phyloP scores from a whole-genome alignment of 2,329 filamentous ascomycete genomes.

The Ophiostoma fasciatum region DNA sequence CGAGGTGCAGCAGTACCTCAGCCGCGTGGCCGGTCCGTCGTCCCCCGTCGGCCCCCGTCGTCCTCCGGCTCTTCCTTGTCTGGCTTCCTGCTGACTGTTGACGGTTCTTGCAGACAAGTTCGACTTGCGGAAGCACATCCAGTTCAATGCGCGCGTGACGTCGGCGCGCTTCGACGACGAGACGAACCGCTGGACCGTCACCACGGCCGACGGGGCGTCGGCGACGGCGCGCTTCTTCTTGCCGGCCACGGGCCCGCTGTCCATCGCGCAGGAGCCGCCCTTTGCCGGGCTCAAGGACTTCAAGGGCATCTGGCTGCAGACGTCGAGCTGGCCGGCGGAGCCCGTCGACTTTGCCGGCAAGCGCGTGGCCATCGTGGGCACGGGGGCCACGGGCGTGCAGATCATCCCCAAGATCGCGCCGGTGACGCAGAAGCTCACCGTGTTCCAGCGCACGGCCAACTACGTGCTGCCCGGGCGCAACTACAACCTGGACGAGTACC shows the following conservation, averaged over 20 bases:
- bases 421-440: conserved; percentile 51
- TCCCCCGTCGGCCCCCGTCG: too few relatives aligned
- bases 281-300: conserved; percentile 54
- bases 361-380: conserved; percentile 57
- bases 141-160: conserved; percentile 32
- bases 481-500: conserved; percentile 2
- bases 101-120: conserved; percentile 2
- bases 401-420: conserved; percentile 55
- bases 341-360: conserved; percentile 52
- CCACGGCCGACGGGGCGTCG: conserved; percentile 8
- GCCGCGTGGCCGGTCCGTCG: conserved; percentile 1
- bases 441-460: conserved; percentile 64
- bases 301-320: conserved; percentile 35
- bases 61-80: too few relatives aligned
- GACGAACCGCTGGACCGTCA: conserved; percentile 33
- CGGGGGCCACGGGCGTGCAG: conserved; percentile 65
- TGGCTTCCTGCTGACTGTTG: too few relatives aligned
- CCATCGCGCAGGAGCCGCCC: conserved; percentile 41
- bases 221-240: conserved; percentile 40
- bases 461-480: conserved; percentile 39
- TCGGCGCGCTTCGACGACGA: conserved; percentile 37
- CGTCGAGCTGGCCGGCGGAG: conserved; percentile 37
- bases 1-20: conserved; percentile 6
- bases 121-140: conserved; percentile 35
- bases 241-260: conserved; percentile 52